Evolutionary conservation across 148 eudicot genomes (phyloP).

Genomic region (Fagopyrum esculentum): DNA sequence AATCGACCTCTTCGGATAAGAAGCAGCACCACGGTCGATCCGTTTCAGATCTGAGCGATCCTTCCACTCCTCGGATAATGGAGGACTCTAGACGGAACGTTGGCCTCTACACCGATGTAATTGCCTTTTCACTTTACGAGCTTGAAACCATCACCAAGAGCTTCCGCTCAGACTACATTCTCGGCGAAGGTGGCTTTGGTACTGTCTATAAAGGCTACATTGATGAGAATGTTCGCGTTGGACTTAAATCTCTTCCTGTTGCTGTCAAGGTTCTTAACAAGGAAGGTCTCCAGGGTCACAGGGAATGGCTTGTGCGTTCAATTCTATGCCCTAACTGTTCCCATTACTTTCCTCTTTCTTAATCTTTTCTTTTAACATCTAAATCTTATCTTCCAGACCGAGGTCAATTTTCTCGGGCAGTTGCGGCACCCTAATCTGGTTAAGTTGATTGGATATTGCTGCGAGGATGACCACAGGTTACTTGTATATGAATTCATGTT

Average conservation of each 20-base stretch:
- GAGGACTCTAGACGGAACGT: constrained; percentile 63
- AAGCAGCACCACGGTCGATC: constrained; percentile 42
- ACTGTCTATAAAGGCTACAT: constrained; percentile 94
- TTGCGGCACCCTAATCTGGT: constrained; percentile 86
- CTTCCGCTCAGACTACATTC: constrained; percentile 86
- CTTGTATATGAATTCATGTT: constrained; percentile 96
- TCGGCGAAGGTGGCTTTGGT: constrained; percentile 94
- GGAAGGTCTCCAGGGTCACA: constrained; percentile 92
- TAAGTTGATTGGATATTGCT: constrained; percentile 90
- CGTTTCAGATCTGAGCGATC: constrained; percentile 66
- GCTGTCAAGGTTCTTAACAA: constrained; percentile 95
- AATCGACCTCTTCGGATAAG: constrained; percentile 24
- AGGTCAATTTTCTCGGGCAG: constrained; percentile 93
- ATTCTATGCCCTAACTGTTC: neutral
- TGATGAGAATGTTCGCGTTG: constrained; percentile 87
- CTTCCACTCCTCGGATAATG: constrained; percentile 41
- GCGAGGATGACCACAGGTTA: constrained; percentile 90
- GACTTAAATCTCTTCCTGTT: constrained; percentile 90
- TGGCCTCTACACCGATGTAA: constrained; percentile 70
- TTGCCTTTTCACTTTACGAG: constrained; percentile 79
- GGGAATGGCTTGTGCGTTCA: constrained; percentile 83
- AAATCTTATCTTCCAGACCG: constrained; percentile 42
- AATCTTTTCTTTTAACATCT: neutral
- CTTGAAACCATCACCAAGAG: constrained; percentile 94
- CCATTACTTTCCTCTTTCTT: neutral